These are phyloP conservation scores for Aspergillus aculeatus DNA, from an alignment of 2,329 filamentous ascomycete species.

Conservation along the genomic window DNA sequence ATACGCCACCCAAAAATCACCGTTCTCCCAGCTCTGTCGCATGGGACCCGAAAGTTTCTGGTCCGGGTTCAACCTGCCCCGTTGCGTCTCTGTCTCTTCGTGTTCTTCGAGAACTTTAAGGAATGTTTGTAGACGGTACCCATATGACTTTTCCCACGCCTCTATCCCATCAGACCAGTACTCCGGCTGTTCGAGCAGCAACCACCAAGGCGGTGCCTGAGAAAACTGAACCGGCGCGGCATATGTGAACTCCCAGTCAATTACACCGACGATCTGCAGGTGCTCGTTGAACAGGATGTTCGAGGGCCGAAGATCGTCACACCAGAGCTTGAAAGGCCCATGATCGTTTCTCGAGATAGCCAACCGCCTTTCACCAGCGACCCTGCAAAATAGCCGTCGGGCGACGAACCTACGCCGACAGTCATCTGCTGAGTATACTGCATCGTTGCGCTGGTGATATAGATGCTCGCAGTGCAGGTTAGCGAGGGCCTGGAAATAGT, in stretches of 20 bases:
- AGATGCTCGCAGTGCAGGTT: slow-evolving; percentile 46
- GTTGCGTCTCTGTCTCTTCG: too few relatives aligned
- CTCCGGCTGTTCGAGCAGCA: slow-evolving; percentile 24
- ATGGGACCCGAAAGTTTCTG: slow-evolving; percentile 21
- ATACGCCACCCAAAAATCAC: slow-evolving; percentile 14
- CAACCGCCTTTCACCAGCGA: slow-evolving; percentile 10
- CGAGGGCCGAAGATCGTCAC: slow-evolving; percentile 22
- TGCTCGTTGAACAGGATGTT: slow-evolving; percentile 17
- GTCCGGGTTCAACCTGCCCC: slow-evolving; percentile 3
- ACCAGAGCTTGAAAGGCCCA: slow-evolving; percentile 25
- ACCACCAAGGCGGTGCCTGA: slow-evolving; percentile 24
- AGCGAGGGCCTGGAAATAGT: slow-evolving; percentile 42
- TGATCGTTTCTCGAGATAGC: slow-evolving; percentile 12
- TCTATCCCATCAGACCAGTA: slow-evolving; percentile 17
- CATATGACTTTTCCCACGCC: background rate
- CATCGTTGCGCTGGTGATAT: slow-evolving; percentile 40
- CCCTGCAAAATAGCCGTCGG: background rate
- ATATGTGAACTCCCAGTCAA: slow-evolving; percentile 30
- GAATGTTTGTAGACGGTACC: slow-evolving; percentile 20
- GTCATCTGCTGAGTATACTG: slow-evolving; percentile 27
- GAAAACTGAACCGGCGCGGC: slow-evolving; percentile 22
- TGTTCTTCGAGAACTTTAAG: slow-evolving; percentile 11
- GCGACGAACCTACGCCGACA: slow-evolving; percentile 18
- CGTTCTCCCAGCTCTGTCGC: slow-evolving; percentile 12
- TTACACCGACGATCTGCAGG: slow-evolving; percentile 13